phyloP scores from a whole-genome alignment of 768 basidiomycete genomes.

The Boletus speciosus region DNA sequence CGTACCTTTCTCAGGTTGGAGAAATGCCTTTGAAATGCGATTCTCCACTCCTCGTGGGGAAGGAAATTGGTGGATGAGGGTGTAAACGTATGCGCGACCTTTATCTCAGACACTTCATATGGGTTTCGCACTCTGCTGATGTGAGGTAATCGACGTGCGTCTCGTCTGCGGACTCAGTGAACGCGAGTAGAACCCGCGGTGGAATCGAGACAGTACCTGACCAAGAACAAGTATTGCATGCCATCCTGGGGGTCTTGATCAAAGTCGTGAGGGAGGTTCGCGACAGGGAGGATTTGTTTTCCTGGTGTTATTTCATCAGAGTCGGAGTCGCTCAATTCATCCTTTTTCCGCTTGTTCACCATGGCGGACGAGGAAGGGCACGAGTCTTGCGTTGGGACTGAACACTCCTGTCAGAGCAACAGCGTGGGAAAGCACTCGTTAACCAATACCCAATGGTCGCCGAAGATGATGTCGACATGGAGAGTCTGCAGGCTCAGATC shows the following conservation, averaged over 20 bases:
- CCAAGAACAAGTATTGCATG: slow-evolving; percentile 76
- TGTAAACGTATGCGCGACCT: slow-evolving; percentile 16
- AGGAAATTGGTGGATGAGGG: slow-evolving; percentile 35
- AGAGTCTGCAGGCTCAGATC: slow-evolving; percentile 76
- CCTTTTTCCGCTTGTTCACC: slow-evolving; percentile 53
- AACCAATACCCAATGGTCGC: slow-evolving; percentile 17
- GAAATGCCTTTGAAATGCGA: slow-evolving; percentile 54
- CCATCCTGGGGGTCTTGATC: slow-evolving; percentile 65
- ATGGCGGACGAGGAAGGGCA: slow-evolving; percentile 10
- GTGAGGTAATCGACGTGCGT: slow-evolving; percentile 62
- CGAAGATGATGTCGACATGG: slow-evolving; percentile 62
- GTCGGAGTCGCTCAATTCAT: slow-evolving; percentile 48
- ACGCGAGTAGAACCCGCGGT: not conserved
- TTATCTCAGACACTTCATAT: slow-evolving; percentile 44
- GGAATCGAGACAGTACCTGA: slow-evolving; percentile 48
- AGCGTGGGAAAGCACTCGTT: slow-evolving; percentile 20
- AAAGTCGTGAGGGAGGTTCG: slow-evolving; percentile 69
- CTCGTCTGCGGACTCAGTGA: slow-evolving; percentile 50
- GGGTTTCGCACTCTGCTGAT: slow-evolving; percentile 67
- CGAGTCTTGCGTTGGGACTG: not conserved
- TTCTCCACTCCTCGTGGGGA: slow-evolving; percentile 68
- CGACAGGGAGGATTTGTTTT: slow-evolving; percentile 76
- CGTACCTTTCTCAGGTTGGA: slow-evolving; percentile 58
- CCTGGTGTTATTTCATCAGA: slow-evolving; percentile 62
- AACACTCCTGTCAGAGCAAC: not conserved